phyloP scores from a whole-genome alignment of 75 land plant species.

The Azolla pinnata region DNA sequence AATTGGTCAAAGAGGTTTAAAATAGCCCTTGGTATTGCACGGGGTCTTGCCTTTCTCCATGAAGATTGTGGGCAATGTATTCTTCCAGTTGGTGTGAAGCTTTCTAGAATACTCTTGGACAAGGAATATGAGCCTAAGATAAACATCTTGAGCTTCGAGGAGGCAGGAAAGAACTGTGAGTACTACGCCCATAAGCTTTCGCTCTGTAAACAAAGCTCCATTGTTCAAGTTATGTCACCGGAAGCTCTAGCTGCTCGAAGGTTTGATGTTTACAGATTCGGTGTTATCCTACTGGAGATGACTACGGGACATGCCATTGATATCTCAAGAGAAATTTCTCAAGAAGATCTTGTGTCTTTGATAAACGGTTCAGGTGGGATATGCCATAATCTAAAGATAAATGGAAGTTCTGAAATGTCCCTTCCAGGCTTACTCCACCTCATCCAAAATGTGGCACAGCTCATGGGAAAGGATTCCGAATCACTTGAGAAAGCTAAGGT shows the following conservation, averaged over 20 bases:
- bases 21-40: slow-evolving; percentile 1
- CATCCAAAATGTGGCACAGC: background rate
- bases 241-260: slow-evolving; percentile 85
- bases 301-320: background rate
- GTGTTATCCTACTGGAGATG: slow-evolving; percentile 83
- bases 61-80: slow-evolving; percentile 4
- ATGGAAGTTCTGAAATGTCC: background rate
- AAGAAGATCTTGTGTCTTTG: background rate
- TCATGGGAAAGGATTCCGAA: background rate
- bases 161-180: background rate
- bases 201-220: background rate
- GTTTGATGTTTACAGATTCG: slow-evolving; percentile 83
- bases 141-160: background rate
- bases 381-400: background rate
- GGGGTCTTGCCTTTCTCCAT: background rate
- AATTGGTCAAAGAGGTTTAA: background rate
- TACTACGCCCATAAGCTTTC: background rate
- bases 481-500: background rate
- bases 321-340: background rate
- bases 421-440: background rate
- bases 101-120: background rate
- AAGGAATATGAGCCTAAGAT: background rate
- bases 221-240: slow-evolving; percentile 48
- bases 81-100: background rate
- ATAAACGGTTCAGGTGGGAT: background rate